phyloP scores from a whole-genome alignment of 164 flowering plant species.

The Vitis amurensis region DNA sequence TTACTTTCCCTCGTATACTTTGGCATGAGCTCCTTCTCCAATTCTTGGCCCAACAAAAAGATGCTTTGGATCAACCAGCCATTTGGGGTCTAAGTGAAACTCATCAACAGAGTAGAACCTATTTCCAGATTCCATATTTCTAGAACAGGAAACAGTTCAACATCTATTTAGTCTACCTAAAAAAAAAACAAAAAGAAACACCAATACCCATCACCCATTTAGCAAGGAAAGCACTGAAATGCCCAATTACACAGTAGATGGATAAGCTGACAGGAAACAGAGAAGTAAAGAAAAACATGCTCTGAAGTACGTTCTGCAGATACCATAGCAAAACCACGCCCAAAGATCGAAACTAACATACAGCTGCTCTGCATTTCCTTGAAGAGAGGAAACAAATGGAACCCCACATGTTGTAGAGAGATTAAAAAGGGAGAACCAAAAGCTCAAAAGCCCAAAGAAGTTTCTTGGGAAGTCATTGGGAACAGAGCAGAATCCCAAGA shows the following conservation, averaged over 20 bases:
- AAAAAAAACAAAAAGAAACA: neutral
- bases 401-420: constrained; percentile 23
- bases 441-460: constrained; percentile 21
- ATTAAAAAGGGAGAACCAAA: constrained; percentile 6
- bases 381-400: constrained; percentile 24
- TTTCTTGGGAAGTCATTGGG: constrained; percentile 26
- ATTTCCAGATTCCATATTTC: constrained; percentile 40
- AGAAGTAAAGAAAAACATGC: constrained; percentile 23
- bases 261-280: constrained; percentile 27
- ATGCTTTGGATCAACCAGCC: constrained; percentile 72
- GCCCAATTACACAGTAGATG: constrained; percentile 9
- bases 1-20: constrained; percentile 89
- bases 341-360: constrained; percentile 13
- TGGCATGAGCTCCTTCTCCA: constrained; percentile 91
- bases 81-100: constrained; percentile 59
- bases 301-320: constrained; percentile 12
- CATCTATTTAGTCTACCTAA: constrained; percentile 7
- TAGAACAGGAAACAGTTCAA: constrained; percentile 15
- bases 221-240: constrained; percentile 13
- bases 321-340: constrained; percentile 5
- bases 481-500: constrained; percentile 29
- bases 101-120: constrained; percentile 41
- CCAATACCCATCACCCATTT: constrained; percentile 12
- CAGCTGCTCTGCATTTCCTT: constrained; percentile 11
- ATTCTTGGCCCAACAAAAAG: constrained; percentile 82